Evolutionary conservation across 148 eudicot genomes (phyloP).

Genomic region (Rhododendron mucronatum): DNA sequence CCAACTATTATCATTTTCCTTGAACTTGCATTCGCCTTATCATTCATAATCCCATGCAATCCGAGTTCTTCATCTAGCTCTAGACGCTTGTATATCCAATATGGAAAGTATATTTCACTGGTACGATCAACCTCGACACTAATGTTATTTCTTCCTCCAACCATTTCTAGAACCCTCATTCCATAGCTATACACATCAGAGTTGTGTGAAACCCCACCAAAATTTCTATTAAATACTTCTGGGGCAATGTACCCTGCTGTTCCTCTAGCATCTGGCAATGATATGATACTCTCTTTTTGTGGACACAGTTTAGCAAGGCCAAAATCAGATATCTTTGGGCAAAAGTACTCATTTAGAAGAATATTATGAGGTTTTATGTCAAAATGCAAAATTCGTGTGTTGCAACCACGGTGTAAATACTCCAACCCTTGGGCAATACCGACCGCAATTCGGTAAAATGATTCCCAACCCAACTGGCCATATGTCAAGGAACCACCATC

Average conservation of each 20-base stretch:
- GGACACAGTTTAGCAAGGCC: constrained; percentile 1
- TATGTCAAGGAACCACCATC: background rate
- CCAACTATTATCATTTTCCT: no score
- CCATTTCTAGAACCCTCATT: background rate
- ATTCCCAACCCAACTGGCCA: background rate
- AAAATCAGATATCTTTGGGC: constrained; percentile 9
- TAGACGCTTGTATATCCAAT: background rate
- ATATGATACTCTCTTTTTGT: background rate
- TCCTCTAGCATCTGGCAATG: background rate
- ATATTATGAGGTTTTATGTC: constrained; percentile 8
- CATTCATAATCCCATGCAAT: background rate
- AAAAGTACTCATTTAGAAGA: background rate
- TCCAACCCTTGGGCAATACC: constrained; percentile 7
- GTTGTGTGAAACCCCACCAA: background rate
- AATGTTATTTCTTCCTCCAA: background rate
- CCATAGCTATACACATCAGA: background rate
- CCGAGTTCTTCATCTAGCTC: background rate
- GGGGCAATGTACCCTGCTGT: background rate
- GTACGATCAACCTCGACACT: no score
- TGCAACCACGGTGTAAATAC: constrained; percentile 4
- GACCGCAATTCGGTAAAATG: background rate
- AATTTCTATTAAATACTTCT: background rate
- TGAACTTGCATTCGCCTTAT: no score
- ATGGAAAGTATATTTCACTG: background rate
- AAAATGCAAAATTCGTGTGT: background rate